Evolutionary conservation across 2,329 filamentous ascomycete genomes (phyloP).

Genomic region (Nemania serpens): DNA sequence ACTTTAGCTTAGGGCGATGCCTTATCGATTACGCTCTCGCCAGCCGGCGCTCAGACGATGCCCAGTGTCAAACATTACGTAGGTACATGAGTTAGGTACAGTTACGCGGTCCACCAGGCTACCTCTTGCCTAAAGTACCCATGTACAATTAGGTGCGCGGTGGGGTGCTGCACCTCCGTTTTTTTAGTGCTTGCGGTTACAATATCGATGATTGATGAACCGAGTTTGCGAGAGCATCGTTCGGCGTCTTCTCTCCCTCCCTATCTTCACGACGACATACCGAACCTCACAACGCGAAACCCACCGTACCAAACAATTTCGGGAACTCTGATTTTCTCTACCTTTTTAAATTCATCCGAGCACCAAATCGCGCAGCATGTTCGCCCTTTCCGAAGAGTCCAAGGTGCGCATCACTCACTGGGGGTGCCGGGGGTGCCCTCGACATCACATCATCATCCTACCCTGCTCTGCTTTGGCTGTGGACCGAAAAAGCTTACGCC

Average conservation of each 20-base stretch:
- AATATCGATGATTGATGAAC: too few species aligned
- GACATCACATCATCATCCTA: background rate
- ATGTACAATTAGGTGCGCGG: too few species aligned
- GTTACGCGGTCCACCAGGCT: too few species aligned
- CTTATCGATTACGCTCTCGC: conserved; percentile 3
- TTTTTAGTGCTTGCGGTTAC: too few species aligned
- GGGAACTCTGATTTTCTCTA: background rate
- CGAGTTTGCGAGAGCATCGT: too few species aligned
- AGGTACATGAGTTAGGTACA: background rate
- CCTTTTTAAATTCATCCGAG: background rate
- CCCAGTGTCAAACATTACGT: background rate
- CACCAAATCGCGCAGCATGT: conserved; percentile 51
- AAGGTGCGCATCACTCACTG: conserved; percentile 66
- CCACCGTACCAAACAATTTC: background rate
- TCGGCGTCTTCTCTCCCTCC: too few species aligned
- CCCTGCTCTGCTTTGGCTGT: background rate
- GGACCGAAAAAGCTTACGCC: conserved; percentile 23
- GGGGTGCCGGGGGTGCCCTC: too few species aligned
- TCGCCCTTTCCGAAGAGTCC: conserved; percentile 88
- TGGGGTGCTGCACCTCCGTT: too few species aligned
- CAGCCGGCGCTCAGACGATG: background rate
- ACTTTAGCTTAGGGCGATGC: background rate
- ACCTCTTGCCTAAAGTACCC: too few species aligned
- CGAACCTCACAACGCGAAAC: background rate
- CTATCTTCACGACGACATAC: background rate